A percentile compares a stretch with the other conserved stretches of the same genome.
phyloP scores from a whole-genome alignment of 805 yeast species.

The Suhomyces sp. region DNA sequence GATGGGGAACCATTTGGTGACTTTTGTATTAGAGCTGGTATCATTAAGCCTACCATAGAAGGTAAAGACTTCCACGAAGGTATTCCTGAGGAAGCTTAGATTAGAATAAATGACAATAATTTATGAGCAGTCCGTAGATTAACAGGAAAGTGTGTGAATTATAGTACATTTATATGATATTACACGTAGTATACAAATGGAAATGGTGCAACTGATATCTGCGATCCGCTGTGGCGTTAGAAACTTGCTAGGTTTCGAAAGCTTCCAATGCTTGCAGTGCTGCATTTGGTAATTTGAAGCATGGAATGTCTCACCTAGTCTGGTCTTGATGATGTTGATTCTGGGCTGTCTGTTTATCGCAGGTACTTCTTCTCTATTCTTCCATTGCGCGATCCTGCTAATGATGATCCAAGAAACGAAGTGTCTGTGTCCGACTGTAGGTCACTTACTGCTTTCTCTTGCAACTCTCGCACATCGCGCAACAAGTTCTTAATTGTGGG shows the following conservation, averaged over 20 bases:
- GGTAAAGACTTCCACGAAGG: conserved; percentile 96
- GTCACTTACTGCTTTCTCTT: background rate
- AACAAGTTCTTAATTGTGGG: conserved; percentile 10
- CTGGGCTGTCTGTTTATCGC: background rate
- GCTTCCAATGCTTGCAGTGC: background rate
- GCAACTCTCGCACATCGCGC: conserved; percentile 6
- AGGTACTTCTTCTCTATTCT: background rate
- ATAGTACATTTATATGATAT: background rate
- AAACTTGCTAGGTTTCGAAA: background rate
- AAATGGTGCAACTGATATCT: background rate
- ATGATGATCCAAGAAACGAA: background rate
- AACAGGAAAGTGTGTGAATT: background rate
- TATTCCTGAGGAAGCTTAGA: conserved; percentile 70
- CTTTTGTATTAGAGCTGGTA: conserved; percentile 81
- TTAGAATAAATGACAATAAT: background rate
- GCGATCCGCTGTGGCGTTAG: background rate
- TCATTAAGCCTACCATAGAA: conserved; percentile 82
- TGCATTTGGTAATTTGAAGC: background rate
- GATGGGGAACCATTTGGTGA: conserved; percentile 97
- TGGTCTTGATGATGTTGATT: background rate
- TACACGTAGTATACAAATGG: background rate
- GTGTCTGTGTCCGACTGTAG: background rate
- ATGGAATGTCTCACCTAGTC: background rate
- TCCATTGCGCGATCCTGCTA: background rate
- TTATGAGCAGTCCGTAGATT: background rate